Evolutionary conservation across 2,329 filamentous ascomycete genomes (phyloP).

Genomic region (Ceratocystis destructans): DNA sequence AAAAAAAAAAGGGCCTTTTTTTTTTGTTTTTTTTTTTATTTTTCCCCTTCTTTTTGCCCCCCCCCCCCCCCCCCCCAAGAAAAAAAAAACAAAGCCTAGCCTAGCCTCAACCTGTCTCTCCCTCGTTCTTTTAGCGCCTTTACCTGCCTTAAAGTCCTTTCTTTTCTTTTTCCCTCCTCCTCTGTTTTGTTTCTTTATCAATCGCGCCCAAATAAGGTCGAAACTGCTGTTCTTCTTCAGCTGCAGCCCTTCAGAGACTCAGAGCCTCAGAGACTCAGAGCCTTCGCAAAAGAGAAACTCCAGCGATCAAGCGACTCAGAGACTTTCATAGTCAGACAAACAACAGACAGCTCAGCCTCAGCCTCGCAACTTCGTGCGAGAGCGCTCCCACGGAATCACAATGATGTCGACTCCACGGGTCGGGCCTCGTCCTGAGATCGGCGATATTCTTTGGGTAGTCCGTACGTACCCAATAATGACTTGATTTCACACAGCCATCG

Average conservation of each 20-base stretch:
- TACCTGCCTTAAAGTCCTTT: not conserved
- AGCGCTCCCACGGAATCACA: not conserved
- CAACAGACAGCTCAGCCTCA: not conserved
- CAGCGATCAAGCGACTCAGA: too few relatives aligned
- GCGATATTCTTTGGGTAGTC: conserved; percentile 56
- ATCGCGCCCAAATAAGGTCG: conserved; percentile 21
- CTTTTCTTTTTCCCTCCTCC: not conserved
- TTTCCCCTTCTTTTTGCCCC: not conserved
- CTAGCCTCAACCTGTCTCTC: not conserved
- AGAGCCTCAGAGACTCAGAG: not conserved
- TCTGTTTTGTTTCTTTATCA: conserved; percentile 3
- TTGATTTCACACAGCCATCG: too few relatives aligned
- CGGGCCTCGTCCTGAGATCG: conserved; percentile 39
- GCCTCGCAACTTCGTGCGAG: not conserved
- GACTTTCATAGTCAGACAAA: not conserved
- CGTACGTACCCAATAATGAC: conserved; percentile 37
- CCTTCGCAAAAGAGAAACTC: not conserved
- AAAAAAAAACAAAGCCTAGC: not conserved
- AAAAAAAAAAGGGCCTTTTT: not conserved
- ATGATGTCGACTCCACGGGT: conserved; percentile 31
- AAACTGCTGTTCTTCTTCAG: conserved; percentile 15
- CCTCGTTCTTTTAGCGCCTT: not conserved
- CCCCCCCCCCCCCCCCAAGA: not conserved
- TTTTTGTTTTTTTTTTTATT: not conserved
- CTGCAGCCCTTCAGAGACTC: conserved; percentile 21